These are phyloP conservation scores for Arthrobotrys sinensis DNA, from an alignment of 2,329 filamentous ascomycete genomes.

Conservation along the genomic window DNA sequence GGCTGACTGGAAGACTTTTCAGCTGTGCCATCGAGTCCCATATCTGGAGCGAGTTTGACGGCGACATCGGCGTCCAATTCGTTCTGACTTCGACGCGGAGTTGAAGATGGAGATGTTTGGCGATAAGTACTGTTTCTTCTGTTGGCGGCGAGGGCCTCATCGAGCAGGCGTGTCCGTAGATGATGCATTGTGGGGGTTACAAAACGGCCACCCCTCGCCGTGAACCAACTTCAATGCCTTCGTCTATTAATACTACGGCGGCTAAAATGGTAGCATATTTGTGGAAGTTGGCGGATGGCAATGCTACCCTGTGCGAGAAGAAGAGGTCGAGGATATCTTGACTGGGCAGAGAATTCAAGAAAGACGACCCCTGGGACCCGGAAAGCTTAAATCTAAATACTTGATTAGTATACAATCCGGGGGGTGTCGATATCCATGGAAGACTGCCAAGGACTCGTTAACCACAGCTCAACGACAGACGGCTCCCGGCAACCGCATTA, in stretches of 20 bases:
- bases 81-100: neutral
- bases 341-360: constrained; percentile 1
- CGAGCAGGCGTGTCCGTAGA: constrained; percentile 33
- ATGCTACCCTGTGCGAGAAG: constrained; percentile 1
- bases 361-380: neutral
- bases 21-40: constrained; percentile 5
- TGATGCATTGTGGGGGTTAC: constrained; percentile 35
- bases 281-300: neutral
- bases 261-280: constrained; percentile 15
- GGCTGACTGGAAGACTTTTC: constrained; percentile 39
- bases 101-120: constrained; percentile 17
- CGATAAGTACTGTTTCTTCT: constrained; percentile 21
- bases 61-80: constrained; percentile 18
- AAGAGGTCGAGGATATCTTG: constrained; percentile 14
- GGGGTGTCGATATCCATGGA: neutral
- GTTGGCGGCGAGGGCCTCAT: constrained; percentile 26
- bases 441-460: neutral
- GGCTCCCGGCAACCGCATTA: neutral
- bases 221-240: neutral
- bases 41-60: neutral
- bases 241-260: neutral
- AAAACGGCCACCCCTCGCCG: constrained; percentile 11
- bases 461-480: neutral
- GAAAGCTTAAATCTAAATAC: constrained; percentile 15
- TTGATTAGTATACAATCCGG: constrained; percentile 23